Conservation (phyloP, 1,284 basidiomycete species). For the Apiotrichum gamsii region DNA sequence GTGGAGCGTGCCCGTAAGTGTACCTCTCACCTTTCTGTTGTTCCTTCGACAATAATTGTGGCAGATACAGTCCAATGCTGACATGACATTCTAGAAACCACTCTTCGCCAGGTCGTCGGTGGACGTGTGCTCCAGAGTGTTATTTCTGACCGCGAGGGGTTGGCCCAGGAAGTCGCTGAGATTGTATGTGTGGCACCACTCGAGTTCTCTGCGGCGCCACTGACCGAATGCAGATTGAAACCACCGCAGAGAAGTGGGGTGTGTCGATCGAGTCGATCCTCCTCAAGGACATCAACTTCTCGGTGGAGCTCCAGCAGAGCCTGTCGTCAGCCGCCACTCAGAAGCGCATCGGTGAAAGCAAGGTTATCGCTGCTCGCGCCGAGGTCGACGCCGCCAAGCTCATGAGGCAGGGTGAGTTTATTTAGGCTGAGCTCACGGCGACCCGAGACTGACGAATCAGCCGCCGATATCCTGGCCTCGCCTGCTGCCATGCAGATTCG, state of each 20-base stretch:
- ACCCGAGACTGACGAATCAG: too few relatives aligned
- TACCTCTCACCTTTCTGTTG: not conserved
- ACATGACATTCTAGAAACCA: constrained; percentile 60
- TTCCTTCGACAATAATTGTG: too few relatives aligned
- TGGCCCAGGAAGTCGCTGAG: constrained; percentile 91
- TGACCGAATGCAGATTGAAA: constrained; percentile 45
- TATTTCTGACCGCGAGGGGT: constrained; percentile 79
- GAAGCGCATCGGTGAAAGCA: constrained; percentile 90
- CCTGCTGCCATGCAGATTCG: constrained; percentile 97
- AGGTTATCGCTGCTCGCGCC: constrained; percentile 88
- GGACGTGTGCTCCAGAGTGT: constrained; percentile 60
- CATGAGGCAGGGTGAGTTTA: constrained; percentile 65
- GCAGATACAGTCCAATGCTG: not conserved
- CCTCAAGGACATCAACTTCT: constrained; percentile 71
- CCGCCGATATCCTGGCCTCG: constrained; percentile 64
- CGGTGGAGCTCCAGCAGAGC: constrained; percentile 79
- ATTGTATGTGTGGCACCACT: constrained; percentile 56
- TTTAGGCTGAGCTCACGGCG: too few relatives aligned
- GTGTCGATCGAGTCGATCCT: constrained; percentile 91
- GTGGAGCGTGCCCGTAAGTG: constrained; percentile 70
- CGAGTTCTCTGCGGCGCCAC: not conserved
- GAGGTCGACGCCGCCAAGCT: constrained; percentile 91
- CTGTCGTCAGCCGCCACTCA: constrained; percentile 83
- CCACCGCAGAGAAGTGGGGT: constrained; percentile 72
- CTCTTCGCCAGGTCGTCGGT: constrained; percentile 88